Evolutionary conservation across 2,329 filamentous ascomycete genomes (phyloP).

Genomic region (Geosmithia morbida): DNA sequence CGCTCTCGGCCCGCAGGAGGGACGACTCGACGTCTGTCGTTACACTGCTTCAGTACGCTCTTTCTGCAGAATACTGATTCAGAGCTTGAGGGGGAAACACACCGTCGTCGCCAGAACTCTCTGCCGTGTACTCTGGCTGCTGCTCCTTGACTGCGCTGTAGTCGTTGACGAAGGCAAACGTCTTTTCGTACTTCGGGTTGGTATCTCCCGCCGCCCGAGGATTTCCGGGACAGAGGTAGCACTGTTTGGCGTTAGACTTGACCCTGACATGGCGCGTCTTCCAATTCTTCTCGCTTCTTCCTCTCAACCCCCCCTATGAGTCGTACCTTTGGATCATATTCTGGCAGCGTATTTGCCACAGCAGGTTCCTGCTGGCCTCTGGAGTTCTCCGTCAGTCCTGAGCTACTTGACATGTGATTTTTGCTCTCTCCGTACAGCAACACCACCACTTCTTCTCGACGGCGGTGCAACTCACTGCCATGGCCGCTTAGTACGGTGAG

Average conservation of each 20-base stretch:
- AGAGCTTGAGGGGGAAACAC: background rate
- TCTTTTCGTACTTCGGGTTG: conserved; percentile 77
- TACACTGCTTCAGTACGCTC: background rate
- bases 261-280: background rate
- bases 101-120: background rate
- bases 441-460: background rate
- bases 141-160: conserved; percentile 93
- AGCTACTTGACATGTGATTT: background rate
- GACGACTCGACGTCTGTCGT: conserved; percentile 52
- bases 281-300: no score
- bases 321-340: conserved; percentile 61
- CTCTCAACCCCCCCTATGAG: no score
- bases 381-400: background rate
- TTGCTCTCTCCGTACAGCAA: background rate
- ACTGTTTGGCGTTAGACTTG: conserved; percentile 32
- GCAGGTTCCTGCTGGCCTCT: conserved; percentile 69
- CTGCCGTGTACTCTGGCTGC: conserved; percentile 57
- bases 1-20: conserved; percentile 69
- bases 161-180: conserved; percentile 94
- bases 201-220: conserved; percentile 70
- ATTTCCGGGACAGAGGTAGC: conserved; percentile 91
- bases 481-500: conserved; percentile 88
- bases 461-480: conserved; percentile 64
- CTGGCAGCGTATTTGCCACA: conserved; percentile 53
- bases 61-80: background rate